phyloP scores from a whole-genome alignment of 2,329 filamentous ascomycete species.

The Chalaropsis thielavioides region DNA sequence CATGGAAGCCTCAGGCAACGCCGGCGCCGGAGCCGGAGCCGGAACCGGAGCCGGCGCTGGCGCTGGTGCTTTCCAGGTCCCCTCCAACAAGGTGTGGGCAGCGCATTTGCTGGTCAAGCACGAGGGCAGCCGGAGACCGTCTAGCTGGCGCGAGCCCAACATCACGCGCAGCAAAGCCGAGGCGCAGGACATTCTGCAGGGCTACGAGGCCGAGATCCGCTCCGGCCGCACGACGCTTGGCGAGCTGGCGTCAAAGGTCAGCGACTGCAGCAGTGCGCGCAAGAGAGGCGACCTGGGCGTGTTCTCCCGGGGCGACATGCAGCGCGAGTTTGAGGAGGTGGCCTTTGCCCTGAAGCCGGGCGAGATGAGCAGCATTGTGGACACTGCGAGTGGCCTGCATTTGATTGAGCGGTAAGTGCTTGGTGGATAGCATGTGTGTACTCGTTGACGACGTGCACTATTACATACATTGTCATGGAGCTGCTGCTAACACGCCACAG shows the following conservation, averaged over 20 bases:
- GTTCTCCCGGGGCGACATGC: slow-evolving; percentile 92
- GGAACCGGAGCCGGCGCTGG: neutral
- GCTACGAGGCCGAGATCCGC: slow-evolving; percentile 62
- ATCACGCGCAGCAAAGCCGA: slow-evolving; percentile 85
- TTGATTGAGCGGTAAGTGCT: slow-evolving; percentile 71
- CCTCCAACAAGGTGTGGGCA: slow-evolving; percentile 76
- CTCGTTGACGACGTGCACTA: neutral
- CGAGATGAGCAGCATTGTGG: slow-evolving; percentile 72
- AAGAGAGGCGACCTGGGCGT: slow-evolving; percentile 92
- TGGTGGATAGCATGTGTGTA: neutral
- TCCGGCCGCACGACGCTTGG: slow-evolving; percentile 54
- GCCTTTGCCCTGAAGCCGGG: slow-evolving; percentile 80
- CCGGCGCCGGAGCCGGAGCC: slow-evolving; percentile 24
- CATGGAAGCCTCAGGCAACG: slow-evolving; percentile 79
- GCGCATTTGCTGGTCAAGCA: slow-evolving; percentile 94
- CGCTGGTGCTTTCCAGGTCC: slow-evolving; percentile 31
- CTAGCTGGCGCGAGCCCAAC: slow-evolving; percentile 79
- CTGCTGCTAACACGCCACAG: neutral
- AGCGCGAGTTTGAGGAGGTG: slow-evolving; percentile 95
- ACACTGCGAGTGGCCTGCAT: slow-evolving; percentile 88
- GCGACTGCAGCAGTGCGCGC: slow-evolving; percentile 86
- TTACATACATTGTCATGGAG: neutral
- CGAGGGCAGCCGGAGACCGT: slow-evolving; percentile 69
- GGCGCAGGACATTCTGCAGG: slow-evolving; percentile 60
- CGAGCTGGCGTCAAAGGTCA: slow-evolving; percentile 75